Percentiles rank a stretch among this genome's conserved stretches.
These are phyloP conservation scores for Desmodesmus armatus DNA, from an alignment of 139 green algal genomes.

Conservation along the genomic window DNA sequence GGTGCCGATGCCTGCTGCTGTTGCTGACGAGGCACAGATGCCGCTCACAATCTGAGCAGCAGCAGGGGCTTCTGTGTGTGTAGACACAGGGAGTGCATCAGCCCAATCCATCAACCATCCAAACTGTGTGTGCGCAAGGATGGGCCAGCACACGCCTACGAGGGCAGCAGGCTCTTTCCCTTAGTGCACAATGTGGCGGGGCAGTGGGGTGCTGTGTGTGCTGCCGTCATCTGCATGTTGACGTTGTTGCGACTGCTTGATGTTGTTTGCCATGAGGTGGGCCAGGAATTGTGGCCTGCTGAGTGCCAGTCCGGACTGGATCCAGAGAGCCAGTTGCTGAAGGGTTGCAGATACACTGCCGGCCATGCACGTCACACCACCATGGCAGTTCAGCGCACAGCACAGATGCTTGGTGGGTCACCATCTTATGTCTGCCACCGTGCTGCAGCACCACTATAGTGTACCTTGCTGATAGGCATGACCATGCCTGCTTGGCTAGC, in stretches of 20 bases:
- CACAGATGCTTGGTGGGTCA: neutral
- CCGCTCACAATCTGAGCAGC: neutral
- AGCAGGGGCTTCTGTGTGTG: neutral
- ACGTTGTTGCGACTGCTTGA: too few relatives aligned
- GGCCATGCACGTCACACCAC: neutral
- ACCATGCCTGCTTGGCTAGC: neutral
- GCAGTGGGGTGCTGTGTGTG: neutral
- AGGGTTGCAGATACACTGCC: neutral
- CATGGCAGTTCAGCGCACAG: neutral
- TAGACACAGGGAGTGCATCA: neutral
- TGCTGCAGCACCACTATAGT: neutral
- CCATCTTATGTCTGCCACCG: neutral
- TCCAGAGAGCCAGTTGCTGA: neutral
- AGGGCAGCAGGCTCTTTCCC: neutral
- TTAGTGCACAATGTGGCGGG: neutral
- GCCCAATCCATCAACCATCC: too few relatives aligned
- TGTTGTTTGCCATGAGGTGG: neutral
- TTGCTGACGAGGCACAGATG: neutral
- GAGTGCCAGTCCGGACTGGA: neutral
- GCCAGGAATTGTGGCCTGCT: neutral
- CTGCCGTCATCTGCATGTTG: neutral
- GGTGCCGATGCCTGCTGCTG: slow-evolving; percentile 15
- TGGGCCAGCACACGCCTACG: neutral
- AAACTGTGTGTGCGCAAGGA: too few relatives aligned
- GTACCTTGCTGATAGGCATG: neutral